Percentiles rank a stretch among this genome's conserved stretches.
These are phyloP conservation scores for Huntiella moniliformis DNA, from an alignment of 2,329 filamentous ascomycete genomes.

Conservation along the genomic window DNA sequence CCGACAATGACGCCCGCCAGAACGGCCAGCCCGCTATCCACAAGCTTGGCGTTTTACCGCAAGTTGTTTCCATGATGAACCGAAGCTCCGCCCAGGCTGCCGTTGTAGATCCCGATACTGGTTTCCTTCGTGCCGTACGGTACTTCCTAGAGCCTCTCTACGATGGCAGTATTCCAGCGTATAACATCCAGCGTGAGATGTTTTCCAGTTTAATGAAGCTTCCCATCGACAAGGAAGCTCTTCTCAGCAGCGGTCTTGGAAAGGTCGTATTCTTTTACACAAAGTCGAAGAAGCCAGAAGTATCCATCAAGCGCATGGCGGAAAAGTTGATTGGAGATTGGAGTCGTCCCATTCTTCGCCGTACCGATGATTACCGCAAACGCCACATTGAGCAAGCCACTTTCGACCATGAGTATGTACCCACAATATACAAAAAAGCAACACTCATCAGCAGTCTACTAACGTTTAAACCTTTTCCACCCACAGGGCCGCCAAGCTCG, in stretches of 20 bases:
- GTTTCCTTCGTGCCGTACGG: constrained; percentile 83
- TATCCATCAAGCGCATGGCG: constrained; percentile 79
- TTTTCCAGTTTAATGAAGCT: constrained; percentile 64
- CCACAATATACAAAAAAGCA: constrained; percentile 7
- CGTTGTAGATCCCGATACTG: constrained; percentile 83
- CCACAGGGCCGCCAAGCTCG: constrained; percentile 34
- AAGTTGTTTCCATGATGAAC: constrained; percentile 75
- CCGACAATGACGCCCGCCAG: constrained; percentile 67
- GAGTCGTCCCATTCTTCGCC: constrained; percentile 84
- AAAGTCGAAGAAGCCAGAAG: constrained; percentile 76
- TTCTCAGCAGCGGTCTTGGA: constrained; percentile 82
- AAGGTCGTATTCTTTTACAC: constrained; percentile 97
- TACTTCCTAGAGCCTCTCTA: constrained; percentile 95
- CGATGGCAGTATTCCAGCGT: constrained; percentile 83
- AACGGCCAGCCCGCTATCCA: constrained; percentile 66
- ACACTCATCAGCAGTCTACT: neutral
- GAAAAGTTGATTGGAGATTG: constrained; percentile 87
- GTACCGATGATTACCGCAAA: constrained; percentile 89
- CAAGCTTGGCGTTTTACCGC: constrained; percentile 83
- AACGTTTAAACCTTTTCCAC: constrained; percentile 1
- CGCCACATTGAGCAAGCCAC: constrained; percentile 46
- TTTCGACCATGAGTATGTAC: constrained; percentile 42
- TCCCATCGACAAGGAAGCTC: constrained; percentile 75
- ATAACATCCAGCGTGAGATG: constrained; percentile 91
- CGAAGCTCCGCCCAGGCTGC: constrained; percentile 71